Evolutionary conservation across 2,329 filamentous ascomycete genomes (phyloP), one percentile per base, ranked within the genome.

Genomic region (Epichloe festucae): DNA sequence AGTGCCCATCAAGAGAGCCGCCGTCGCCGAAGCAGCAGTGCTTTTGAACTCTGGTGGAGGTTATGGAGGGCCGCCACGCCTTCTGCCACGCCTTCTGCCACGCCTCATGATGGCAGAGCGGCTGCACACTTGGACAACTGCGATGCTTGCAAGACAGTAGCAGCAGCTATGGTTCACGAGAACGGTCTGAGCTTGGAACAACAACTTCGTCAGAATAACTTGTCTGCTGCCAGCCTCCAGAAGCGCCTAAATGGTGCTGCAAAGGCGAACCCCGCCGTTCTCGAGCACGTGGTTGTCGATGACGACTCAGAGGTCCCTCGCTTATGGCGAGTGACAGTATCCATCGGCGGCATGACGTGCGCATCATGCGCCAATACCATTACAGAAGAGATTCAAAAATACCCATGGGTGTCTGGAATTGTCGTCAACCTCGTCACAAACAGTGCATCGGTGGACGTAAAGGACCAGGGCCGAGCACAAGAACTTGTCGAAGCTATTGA

Each of bases 271-370:
- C 49, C 57, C 10, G 48, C 56, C 21, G 50, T 58, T 34, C 55
- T 65, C 5, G 57, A 62, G 36, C 48, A 55, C 46, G 57, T 65
- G 15, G 50, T 63, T 19, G 53, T 60, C 42, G 57, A 56, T 35
- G 50, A 54, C 39, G 49, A 55, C 36, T 49, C 36, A 11, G 47
- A 45, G 4, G 6, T 48, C 1, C 31, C 59, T n/a, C 53, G 54
- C 14, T 48, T 52, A 19, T 81, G 75, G 72, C 66, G 72, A 40
- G 77, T 72, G 2, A 74, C 69, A 0, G 56, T 82, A n/a, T 78
- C 81, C 19, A 74, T 89, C 41, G 79, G 75, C 31, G 85, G 85
- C 49, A 88, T 89, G 84, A 87, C 81, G 4, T 89, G 85, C 62
- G 79, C 81, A 14, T 76, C 82, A 12, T 89, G 85, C 60, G 74